Base-by-base conservation (phyloP, 2,329 filamentous ascomycete genomes). In the Epichloe gansuensis region DNA sequence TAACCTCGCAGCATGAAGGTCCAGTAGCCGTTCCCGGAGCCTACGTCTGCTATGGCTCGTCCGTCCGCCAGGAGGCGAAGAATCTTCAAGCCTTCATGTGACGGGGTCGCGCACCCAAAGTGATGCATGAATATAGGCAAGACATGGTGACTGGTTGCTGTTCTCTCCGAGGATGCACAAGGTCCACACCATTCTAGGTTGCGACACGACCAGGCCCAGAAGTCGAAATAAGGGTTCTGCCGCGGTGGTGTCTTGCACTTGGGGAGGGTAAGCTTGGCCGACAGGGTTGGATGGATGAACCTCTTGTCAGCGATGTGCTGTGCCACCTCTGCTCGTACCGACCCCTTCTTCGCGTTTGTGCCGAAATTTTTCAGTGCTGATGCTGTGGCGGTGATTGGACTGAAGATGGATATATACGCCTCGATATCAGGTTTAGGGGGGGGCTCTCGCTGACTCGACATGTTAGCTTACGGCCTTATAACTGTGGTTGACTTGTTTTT, bases 81-180 rank as follows among this genome's bases (percentile, higher is more conserved):
- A 23, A 84, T 69, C 55, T 76, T 70, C 12, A 89, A 68, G 2
- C 77, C 73, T 59, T 87, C 82, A 64, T 84, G 83, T 9, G 77
- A 79, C 0, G 85, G 85, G 21, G 81, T 81, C 1, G 78, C 77
- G 67, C 85, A 89, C 49, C 84, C 84, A 64, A 89, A 89, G 66
- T 89, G 85, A 67, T 89, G 85, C 74, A 88, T 89, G 51, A 88
- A 73, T 17, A 89, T 71, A 2, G 85, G 85, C 8, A 89, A 73
- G 6, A 87, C 72, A 58, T 85, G 83, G 66, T 89, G 85, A 48
- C 76, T 77, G 54, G 72, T 75, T 50, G 71, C 73, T 4, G 77
- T 74, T 27, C 72, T 67, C 15, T 71, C 72, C 3, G 81, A 77
- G 38, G 68, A 67, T 13, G 70, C 65, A 61, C 75, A 68, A 3